Conservation (phyloP, 352 stramenopile genomes). For the Globisporangium parvum region DNA sequence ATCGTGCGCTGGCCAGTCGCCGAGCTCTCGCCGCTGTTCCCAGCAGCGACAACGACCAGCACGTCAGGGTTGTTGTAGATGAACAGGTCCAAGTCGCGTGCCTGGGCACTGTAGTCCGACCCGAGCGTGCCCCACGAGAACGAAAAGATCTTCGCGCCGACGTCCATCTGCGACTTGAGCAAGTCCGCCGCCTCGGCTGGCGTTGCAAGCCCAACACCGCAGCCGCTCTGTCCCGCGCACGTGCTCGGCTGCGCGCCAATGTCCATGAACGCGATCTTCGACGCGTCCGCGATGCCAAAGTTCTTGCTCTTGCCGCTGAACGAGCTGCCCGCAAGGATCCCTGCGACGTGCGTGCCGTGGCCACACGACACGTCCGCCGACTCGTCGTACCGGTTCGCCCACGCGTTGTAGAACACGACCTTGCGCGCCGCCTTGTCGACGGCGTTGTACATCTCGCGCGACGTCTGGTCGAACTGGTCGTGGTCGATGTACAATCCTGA, state of each 20-base stretch:
- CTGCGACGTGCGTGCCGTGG: conserved; percentile 86
- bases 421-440: conserved; percentile 47
- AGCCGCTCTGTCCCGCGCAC: conserved; percentile 44
- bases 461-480: conserved; percentile 74
- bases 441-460: conserved; percentile 38
- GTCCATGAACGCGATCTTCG: conserved; percentile 90
- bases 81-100: conserved; percentile 71
- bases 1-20: conserved; percentile 52
- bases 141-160: conserved; percentile 74
- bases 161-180: conserved; percentile 61
- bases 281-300: conserved; percentile 64
- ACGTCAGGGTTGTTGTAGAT: conserved; percentile 83
- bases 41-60: conserved; percentile 81
- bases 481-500: conserved; percentile 77
- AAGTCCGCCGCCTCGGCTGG: conserved; percentile 55
- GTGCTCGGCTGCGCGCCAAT: conserved; percentile 54
- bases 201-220: conserved; percentile 50
- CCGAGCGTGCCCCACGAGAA: conserved; percentile 78
- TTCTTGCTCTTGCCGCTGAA: conserved; percentile 45
- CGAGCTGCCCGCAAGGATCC: conserved; percentile 72
- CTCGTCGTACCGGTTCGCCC: conserved; percentile 62
- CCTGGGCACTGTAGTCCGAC: conserved; percentile 73
- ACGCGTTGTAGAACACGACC: conserved; percentile 76
- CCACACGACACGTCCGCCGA: conserved; percentile 63
- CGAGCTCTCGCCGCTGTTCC: conserved; percentile 81